phyloP scores from a whole-genome alignment of 1,284 basidiomycete genomes.

The Phylloboletellus chloephorus region DNA sequence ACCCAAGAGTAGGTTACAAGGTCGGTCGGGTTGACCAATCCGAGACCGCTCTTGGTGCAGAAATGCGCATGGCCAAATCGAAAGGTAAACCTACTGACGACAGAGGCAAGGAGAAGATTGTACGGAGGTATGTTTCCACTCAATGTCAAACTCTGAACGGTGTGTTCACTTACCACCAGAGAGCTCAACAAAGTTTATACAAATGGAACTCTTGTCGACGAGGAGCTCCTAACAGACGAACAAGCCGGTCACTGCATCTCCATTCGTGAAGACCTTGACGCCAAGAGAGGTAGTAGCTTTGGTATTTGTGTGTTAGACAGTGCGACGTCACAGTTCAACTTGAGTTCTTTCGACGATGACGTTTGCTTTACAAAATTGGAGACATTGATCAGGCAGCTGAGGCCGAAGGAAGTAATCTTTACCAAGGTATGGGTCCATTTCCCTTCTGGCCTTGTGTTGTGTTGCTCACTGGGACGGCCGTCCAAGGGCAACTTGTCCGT shows the following conservation, averaged over 20 bases:
- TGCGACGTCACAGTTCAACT: conserved; percentile 92
- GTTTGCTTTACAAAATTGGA: conserved; percentile 89
- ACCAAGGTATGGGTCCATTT: conserved; percentile 62
- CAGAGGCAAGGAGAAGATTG: conserved; percentile 72
- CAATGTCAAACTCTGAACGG: neutral
- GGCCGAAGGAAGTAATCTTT: conserved; percentile 90
- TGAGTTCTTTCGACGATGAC: conserved; percentile 90
- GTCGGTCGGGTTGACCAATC: conserved; percentile 96
- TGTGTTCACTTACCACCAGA: conserved; percentile 36
- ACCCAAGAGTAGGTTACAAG: conserved; percentile 72
- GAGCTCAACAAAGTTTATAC: conserved; percentile 96
- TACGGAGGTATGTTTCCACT: conserved; percentile 50
- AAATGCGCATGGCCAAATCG: conserved; percentile 74
- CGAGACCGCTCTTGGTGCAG: conserved; percentile 85
- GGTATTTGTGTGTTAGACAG: conserved; percentile 96
- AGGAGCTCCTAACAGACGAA: conserved; percentile 84
- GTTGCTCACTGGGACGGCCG: conserved; percentile 5
- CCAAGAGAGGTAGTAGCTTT: conserved; percentile 56
- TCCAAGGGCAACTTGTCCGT: conserved; percentile 77
- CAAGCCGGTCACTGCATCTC: conserved; percentile 94
- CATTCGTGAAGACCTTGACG: conserved; percentile 64
- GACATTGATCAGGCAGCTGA: conserved; percentile 87
- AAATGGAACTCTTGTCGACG: conserved; percentile 93
- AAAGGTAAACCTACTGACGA: conserved; percentile 50
- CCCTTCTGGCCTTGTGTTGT: neutral